A percentile compares a stretch with the other conserved stretches of the same genome.
Conservation (phyloP, 495 filamentous ascomycete species). For the Parachaetomium inaequale region DNA sequence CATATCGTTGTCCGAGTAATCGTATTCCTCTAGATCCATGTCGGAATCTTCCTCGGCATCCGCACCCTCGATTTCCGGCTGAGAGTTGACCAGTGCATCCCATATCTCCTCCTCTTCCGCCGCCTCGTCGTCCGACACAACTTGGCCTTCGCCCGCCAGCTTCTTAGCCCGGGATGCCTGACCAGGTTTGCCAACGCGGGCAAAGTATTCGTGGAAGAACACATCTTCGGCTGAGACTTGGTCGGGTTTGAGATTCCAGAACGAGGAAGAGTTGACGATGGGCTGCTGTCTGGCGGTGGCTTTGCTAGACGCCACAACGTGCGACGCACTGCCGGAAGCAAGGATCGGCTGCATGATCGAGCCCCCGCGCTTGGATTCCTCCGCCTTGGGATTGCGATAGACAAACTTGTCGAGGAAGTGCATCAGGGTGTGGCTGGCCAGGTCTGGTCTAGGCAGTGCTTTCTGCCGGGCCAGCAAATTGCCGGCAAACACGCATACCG, state of each 20-base stretch:
- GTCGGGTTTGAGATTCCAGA: conserved; percentile 86
- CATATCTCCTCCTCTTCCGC: conserved; percentile 72
- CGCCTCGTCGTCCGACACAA: conserved; percentile 51
- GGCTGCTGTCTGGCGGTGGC: conserved; percentile 46
- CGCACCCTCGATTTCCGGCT: conserved; percentile 56
- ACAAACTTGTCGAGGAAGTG: conserved; percentile 97
- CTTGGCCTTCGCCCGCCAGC: conserved; percentile 40
- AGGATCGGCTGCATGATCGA: conserved; percentile 96
- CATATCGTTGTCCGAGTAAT: conserved; percentile 45
- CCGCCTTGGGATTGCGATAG: conserved; percentile 82
- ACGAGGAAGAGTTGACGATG: conserved; percentile 77
- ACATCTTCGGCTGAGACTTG: conserved; percentile 87
- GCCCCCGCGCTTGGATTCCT: conserved; percentile 58
- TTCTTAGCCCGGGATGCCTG: conserved; percentile 54
- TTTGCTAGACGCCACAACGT: conserved; percentile 61
- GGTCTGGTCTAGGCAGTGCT: conserved; percentile 81
- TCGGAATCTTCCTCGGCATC: conserved; percentile 48
- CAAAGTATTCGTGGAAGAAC: conserved; percentile 98
- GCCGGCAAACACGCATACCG: conserved; percentile 80
- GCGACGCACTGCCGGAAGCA: conserved; percentile 55
- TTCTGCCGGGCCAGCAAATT: conserved; percentile 61
- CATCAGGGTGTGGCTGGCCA: conserved; percentile 80
- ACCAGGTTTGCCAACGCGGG: conserved; percentile 64
- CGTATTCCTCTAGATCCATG: conserved; percentile 51
- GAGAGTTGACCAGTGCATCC: conserved; percentile 73